These are phyloP conservation scores for Parathielavia hyrcaniae DNA, from an alignment of 495 filamentous ascomycete genomes.

Conservation along the genomic window DNA sequence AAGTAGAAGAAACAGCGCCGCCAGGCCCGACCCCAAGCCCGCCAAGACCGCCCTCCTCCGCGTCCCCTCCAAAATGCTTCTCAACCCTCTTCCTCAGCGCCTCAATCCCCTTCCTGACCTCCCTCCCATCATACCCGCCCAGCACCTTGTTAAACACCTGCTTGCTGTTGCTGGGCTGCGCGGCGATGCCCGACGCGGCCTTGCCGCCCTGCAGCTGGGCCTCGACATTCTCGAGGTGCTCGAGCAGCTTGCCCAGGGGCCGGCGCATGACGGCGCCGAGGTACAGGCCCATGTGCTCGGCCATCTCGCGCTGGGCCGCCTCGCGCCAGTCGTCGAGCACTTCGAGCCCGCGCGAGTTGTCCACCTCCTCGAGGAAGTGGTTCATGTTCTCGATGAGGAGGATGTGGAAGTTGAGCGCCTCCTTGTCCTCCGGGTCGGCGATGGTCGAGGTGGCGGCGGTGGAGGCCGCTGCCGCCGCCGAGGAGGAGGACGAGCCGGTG, in stretches of 20 bases:
- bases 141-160: slow-evolving; percentile 78
- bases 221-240: slow-evolving; percentile 81
- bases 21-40: not conserved
- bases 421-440: slow-evolving; percentile 80
- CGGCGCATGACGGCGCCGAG: slow-evolving; percentile 80
- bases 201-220: slow-evolving; percentile 53
- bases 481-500: slow-evolving; percentile 2
- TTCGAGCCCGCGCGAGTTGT: slow-evolving; percentile 58
- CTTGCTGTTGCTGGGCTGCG: slow-evolving; percentile 71
- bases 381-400: slow-evolving; percentile 98
- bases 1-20: too few relatives aligned
- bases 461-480: not conserved
- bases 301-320: slow-evolving; percentile 68
- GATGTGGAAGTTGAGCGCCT: slow-evolving; percentile 92
- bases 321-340: slow-evolving; percentile 76
- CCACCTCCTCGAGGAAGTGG: slow-evolving; percentile 87
- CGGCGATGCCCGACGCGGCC: slow-evolving; percentile 48
- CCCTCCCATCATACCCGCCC: slow-evolving; percentile 68
- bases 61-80: slow-evolving; percentile 80
- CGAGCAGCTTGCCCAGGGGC: slow-evolving; percentile 81
- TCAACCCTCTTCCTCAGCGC: slow-evolving; percentile 82
- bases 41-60: slow-evolving; percentile 53
- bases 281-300: slow-evolving; percentile 84
- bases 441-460: slow-evolving; percentile 16
- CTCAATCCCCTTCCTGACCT: slow-evolving; percentile 78